These are phyloP conservation scores for Magnolia officinalis DNA, from an alignment of 164 flowering plant genomes.

Conservation along the genomic window DNA sequence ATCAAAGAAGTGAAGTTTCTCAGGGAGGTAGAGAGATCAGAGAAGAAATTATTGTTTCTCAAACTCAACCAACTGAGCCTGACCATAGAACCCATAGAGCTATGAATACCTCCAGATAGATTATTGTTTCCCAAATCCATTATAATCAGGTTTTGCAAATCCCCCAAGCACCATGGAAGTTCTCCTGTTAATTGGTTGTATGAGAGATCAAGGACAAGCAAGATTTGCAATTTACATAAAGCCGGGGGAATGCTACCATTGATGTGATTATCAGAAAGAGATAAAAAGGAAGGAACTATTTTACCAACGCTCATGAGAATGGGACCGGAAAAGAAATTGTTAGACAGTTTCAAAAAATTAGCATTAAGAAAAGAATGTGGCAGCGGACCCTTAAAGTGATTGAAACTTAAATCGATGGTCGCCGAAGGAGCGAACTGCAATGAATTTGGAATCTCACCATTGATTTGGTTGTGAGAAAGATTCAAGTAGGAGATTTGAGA, in stretches of 20 bases:
- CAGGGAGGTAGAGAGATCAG: conserved; percentile 2
- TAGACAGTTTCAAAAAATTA: not conserved
- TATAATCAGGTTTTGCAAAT: not conserved
- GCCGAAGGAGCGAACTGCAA: not conserved
- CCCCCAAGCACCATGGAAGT: not conserved
- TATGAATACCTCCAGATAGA: conserved; percentile 23
- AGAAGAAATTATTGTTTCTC: conserved; percentile 10
- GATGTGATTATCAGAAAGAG: conserved; percentile 7
- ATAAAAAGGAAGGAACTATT: not conserved
- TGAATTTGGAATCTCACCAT: not conserved
- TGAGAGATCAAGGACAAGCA: conserved; percentile 6
- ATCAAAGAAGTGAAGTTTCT: not conserved
- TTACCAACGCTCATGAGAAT: not conserved
- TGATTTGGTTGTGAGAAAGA: conserved; percentile 8
- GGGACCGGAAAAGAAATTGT: conserved; percentile 10
- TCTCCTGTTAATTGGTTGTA: conserved; percentile 8
- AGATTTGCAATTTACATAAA: not conserved
- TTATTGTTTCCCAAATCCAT: conserved; percentile 18
- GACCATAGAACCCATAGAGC: conserved; percentile 14
- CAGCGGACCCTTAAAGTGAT: conserved; percentile 5
- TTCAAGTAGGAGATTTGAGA: not conserved
- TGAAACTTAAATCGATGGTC: not conserved
- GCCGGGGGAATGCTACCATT: conserved; percentile 14
- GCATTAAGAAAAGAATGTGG: conserved; percentile 3
- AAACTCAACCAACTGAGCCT: conserved; percentile 2